Evolutionary conservation across 805 yeast genomes (phyloP).

Genomic region (Candida koratica): DNA sequence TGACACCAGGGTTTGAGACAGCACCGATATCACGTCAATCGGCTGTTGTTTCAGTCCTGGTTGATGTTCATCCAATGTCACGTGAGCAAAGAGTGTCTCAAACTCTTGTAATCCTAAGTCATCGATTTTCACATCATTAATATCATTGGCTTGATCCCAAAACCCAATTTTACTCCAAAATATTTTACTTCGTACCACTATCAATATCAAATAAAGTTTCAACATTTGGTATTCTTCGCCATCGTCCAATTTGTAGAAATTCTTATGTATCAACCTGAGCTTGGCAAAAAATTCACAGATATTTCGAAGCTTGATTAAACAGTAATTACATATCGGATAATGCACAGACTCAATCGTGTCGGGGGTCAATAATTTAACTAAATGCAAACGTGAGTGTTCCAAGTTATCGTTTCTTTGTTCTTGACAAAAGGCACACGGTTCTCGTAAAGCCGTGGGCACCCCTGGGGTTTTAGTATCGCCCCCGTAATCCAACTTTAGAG

Average conservation of each 20-base stretch:
- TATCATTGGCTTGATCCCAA: slow-evolving; percentile 54
- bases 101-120: slow-evolving; percentile 22
- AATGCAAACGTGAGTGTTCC: slow-evolving; percentile 75
- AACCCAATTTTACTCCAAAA: slow-evolving; percentile 83
- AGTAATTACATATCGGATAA: slow-evolving; percentile 77
- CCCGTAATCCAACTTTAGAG: slow-evolving; percentile 47
- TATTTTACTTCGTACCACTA: slow-evolving; percentile 62
- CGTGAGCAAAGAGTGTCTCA: slow-evolving; percentile 11
- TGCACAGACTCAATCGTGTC: slow-evolving; percentile 28
- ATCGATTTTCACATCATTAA: slow-evolving; percentile 25
- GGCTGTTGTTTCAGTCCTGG: slow-evolving; percentile 3
- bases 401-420: slow-evolving; percentile 67
- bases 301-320: slow-evolving; percentile 74
- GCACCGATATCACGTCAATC: slow-evolving; percentile 1
- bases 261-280: slow-evolving; percentile 54
- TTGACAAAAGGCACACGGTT: slow-evolving; percentile 81
- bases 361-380: slow-evolving; percentile 48
- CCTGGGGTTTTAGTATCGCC: slow-evolving; percentile 2
- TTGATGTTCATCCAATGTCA: neutral
- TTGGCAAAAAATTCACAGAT: slow-evolving; percentile 81
- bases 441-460: slow-evolving; percentile 65
- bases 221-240: slow-evolving; percentile 33
- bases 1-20: slow-evolving; percentile 1
- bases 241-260: slow-evolving; percentile 51
- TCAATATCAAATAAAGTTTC: slow-evolving; percentile 50